Conservation (phyloP, 179 eudicot species). For the Beta macrorhiza region DNA sequence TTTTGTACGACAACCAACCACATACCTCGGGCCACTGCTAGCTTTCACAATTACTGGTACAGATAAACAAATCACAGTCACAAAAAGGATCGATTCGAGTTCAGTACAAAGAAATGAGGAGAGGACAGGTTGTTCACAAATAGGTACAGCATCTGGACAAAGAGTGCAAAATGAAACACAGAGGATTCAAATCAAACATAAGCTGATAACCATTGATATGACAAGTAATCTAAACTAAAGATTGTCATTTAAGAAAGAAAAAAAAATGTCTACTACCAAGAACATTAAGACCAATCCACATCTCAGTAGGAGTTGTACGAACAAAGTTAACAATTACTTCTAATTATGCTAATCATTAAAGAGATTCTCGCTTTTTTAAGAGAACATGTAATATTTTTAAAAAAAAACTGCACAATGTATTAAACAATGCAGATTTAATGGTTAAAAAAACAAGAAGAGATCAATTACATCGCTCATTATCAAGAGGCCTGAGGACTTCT, state of each 20-base stretch:
- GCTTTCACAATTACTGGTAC: constrained; percentile 87
- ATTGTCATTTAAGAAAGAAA: neutral
- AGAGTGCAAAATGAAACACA: neutral
- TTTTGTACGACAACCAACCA: constrained; percentile 94
- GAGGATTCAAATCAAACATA: neutral
- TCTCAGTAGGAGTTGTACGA: neutral
- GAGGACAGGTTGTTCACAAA: neutral
- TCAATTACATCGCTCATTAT: constrained; percentile 81
- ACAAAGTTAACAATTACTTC: neutral
- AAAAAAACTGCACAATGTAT: too few relatives aligned
- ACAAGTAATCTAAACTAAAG: neutral
- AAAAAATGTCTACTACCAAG: neutral
- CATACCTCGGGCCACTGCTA: constrained; percentile 96
- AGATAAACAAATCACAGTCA: constrained; percentile 12
- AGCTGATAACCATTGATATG: neutral
- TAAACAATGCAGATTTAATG: neutral
- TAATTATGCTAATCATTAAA: neutral
- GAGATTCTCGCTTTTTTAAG: neutral
- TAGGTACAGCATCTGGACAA: too few relatives aligned
- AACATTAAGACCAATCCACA: neutral
- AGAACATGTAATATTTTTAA: neutral
- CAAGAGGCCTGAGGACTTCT: constrained; percentile 96
- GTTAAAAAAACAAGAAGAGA: neutral
- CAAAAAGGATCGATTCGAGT: neutral
- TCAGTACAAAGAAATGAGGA: neutral